Conservation (phyloP, 192 early-diverging fungal genomes). For the Radiomyces spectabilis region DNA sequence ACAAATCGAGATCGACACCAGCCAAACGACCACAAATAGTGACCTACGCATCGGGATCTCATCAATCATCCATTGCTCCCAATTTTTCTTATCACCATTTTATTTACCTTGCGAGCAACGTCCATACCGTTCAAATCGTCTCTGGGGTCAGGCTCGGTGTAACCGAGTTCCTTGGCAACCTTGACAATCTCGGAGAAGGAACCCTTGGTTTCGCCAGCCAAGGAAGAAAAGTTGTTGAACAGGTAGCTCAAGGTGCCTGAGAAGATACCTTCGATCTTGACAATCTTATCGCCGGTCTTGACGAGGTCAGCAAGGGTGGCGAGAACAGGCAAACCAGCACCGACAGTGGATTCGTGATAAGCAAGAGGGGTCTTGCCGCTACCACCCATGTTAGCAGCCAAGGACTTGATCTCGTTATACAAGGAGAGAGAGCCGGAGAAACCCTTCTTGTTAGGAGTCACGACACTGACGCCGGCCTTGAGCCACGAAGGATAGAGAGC, state of each 20-base stretch:
- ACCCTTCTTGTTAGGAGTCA: slow-evolving; percentile 98
- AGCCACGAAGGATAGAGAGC: slow-evolving; percentile 80
- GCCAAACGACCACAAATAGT: slow-evolving; percentile 84
- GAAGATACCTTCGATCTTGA: slow-evolving; percentile 94
- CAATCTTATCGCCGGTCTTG: slow-evolving; percentile 87
- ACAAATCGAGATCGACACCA: slow-evolving; percentile 69
- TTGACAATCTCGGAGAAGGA: slow-evolving; percentile 85
- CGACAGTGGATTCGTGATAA: slow-evolving; percentile 94
- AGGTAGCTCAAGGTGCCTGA: slow-evolving; percentile 96
- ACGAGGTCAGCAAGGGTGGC: slow-evolving; percentile 87
- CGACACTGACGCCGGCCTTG: slow-evolving; percentile 69
- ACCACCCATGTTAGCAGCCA: slow-evolving; percentile 25
- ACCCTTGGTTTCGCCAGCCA: slow-evolving; percentile 37
- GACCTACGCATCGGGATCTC: slow-evolving; percentile 29
- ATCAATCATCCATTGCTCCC: not conserved
- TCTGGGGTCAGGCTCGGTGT: slow-evolving; percentile 97
- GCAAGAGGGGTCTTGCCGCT: slow-evolving; percentile 50
- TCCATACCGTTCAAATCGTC: slow-evolving; percentile 99
- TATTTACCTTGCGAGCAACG: slow-evolving; percentile 88
- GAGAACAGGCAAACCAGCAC: slow-evolving; percentile 93
- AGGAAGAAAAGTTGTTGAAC: slow-evolving; percentile 93
- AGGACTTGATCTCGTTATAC: slow-evolving; percentile 66
- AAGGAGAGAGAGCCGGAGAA: slow-evolving; percentile 72
- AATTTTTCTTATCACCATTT: not conserved
- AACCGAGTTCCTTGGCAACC: slow-evolving; percentile 87